These are phyloP conservation scores for Quercus aquifolioides DNA, from an alignment of 306 rosid species.

Conservation along the genomic window DNA sequence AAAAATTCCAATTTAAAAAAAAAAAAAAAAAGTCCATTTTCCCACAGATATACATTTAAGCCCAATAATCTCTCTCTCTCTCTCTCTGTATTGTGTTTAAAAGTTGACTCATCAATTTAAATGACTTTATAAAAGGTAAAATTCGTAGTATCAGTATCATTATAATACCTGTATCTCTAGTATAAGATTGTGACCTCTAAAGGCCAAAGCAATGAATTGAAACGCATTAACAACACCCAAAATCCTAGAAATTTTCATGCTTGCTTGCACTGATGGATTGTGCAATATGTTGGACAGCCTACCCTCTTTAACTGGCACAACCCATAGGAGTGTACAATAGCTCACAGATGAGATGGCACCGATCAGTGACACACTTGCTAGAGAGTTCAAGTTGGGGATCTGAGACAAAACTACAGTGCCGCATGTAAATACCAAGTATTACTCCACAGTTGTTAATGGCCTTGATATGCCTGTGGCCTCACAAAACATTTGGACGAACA, in stretches of 20 bases:
- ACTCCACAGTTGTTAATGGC: constrained; percentile 32
- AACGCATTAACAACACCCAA: constrained; percentile 38
- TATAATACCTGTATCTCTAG: constrained; percentile 45
- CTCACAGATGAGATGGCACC: constrained; percentile 46
- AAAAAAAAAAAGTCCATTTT: no score
- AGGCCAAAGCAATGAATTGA: constrained; percentile 52
- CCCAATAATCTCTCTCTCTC: no score
- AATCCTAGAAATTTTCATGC: neutral
- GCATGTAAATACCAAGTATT: constrained; percentile 42
- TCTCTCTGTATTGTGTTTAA: no score
- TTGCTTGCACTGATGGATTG: constrained; percentile 6
- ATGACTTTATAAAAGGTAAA: no score
- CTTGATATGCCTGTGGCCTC: no score
- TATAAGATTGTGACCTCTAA: constrained; percentile 56
- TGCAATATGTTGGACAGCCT: constrained; percentile 35
- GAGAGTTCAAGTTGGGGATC: constrained; percentile 48
- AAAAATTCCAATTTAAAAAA: neutral
- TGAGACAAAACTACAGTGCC: constrained; percentile 34
- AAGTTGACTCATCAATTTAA: no score
- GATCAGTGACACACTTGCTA: constrained; percentile 38
- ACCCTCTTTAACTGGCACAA: constrained; percentile 28
- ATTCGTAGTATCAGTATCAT: no score
- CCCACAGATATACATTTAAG: no score
- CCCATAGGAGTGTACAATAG: constrained; percentile 39
- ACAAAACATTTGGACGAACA: neutral